A percentile compares a stretch with the other conserved stretches of the same genome.
Conservation (phyloP, 2,329 filamentous ascomycete genomes). For the Botrytis paeoniae region DNA sequence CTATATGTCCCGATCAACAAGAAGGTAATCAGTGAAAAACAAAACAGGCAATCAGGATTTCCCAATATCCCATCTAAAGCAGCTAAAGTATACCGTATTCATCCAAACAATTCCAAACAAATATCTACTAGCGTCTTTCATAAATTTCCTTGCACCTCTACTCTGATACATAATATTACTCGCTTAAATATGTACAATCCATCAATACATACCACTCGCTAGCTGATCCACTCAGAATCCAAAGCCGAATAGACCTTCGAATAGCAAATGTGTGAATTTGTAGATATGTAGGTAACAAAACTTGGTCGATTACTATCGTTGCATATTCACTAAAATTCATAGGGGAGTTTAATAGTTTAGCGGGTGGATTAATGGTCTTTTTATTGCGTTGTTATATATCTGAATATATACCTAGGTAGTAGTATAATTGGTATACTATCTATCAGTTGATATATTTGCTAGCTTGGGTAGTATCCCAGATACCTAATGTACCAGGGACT, state of each 20-base stretch:
- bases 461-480: too few relatives aligned
- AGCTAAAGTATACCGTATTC: not conserved
- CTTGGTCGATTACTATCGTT: too few relatives aligned
- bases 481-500: too few relatives aligned
- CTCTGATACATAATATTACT: not conserved
- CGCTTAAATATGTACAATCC: not conserved
- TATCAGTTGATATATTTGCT: too few relatives aligned
- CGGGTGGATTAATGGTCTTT: too few relatives aligned
- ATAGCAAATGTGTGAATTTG: not conserved
- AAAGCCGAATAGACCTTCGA: not conserved
- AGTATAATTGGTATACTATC: too few relatives aligned
- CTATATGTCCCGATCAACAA: not conserved
- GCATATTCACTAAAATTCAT: not conserved
- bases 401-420: too few relatives aligned
- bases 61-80: not conserved
- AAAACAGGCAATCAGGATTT: not conserved
- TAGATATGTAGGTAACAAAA: too few relatives aligned
- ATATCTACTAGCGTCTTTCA: not conserved
- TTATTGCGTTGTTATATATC: not conserved
- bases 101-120: not conserved
- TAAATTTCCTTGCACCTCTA: not conserved
- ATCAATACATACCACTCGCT: not conserved
- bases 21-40: not conserved
- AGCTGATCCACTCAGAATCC: not conserved
- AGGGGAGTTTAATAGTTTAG: too few relatives aligned